These are phyloP conservation scores for Chlamydomonas incerta DNA, from an alignment of 139 green algal genomes.

Conservation along the genomic window DNA sequence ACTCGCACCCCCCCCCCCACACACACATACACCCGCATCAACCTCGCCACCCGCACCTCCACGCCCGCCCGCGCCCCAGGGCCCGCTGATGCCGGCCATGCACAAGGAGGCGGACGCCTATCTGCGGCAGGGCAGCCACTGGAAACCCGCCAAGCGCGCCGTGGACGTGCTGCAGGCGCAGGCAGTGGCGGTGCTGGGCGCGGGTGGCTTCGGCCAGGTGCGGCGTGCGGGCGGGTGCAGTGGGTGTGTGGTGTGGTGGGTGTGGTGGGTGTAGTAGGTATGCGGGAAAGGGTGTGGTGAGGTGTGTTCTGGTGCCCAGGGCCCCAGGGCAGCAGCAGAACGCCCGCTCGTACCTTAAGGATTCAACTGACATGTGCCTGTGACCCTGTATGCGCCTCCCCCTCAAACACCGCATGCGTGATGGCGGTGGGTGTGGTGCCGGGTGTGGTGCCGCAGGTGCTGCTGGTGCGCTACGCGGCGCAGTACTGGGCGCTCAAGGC, in stretches of 20 bases:
- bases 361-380: too few species aligned
- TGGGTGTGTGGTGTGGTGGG: too few species aligned
- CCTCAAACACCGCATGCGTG: too few species aligned
- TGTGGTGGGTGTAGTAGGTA: too few species aligned
- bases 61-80: conserved; percentile 62
- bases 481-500: conserved; percentile 83
- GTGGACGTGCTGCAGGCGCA: conserved; percentile 71
- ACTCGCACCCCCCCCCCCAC: too few species aligned
- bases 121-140: conserved; percentile 21
- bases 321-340: too few species aligned
- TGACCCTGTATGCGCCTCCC: too few species aligned
- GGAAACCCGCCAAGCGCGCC: conserved; percentile 4
- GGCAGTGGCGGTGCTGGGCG: conserved; percentile 80
- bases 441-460: conserved; percentile 23
- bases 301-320: too few species aligned
- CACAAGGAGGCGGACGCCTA: conserved; percentile 47
- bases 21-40: conserved; percentile 21
- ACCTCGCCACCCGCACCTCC: conserved; percentile 39
- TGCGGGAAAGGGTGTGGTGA: too few species aligned
- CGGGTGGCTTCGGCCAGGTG: conserved; percentile 85
- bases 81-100: conserved; percentile 55
- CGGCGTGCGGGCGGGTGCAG: too few species aligned
- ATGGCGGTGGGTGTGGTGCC: too few species aligned
- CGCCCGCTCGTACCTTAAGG: too few species aligned
- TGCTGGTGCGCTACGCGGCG: conserved; percentile 76